Percentiles rank a stretch among this genome's conserved stretches.
Evolutionary conservation across 1,139 yeast species (phyloP).

Genomic region (Lodderomyces theae): DNA sequence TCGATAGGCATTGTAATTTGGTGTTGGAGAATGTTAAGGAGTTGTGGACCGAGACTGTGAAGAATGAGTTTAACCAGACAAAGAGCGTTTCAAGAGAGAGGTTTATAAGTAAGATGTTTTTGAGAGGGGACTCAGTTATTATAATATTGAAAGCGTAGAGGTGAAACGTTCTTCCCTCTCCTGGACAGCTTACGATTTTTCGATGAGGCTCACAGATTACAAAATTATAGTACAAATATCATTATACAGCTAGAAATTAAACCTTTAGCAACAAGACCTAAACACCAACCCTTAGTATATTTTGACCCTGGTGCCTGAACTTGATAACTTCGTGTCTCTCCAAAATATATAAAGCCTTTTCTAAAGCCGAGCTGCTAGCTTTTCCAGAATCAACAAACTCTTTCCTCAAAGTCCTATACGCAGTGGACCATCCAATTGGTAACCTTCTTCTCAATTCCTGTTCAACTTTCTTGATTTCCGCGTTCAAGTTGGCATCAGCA

Average conservation of each 20-base stretch:
- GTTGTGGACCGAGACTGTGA: conserved; percentile 75
- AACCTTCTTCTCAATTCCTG: conserved; percentile 83
- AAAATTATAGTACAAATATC: neutral
- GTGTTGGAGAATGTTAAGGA: conserved; percentile 91
- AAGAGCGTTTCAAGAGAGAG: conserved; percentile 75
- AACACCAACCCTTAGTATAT: conserved; percentile 77
- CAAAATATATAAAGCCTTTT: conserved; percentile 75
- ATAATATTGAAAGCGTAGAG: conserved; percentile 63
- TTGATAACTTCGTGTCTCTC: conserved; percentile 87
- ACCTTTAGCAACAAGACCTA: too few relatives aligned
- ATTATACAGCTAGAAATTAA: too few relatives aligned
- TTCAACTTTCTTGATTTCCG: conserved; percentile 77
- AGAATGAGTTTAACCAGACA: conserved; percentile 67
- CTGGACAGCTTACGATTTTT: neutral
- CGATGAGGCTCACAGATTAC: neutral
- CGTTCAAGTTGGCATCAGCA: conserved; percentile 53
- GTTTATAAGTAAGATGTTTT: conserved; percentile 82
- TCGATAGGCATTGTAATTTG: conserved; percentile 94
- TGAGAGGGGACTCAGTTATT: conserved; percentile 94
- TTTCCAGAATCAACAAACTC: conserved; percentile 78
- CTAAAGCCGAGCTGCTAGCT: conserved; percentile 71
- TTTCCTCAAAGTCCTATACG: conserved; percentile 75
- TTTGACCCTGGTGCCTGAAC: conserved; percentile 85
- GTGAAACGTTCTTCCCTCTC: too few relatives aligned
- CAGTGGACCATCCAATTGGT: conserved; percentile 96